Percentiles rank a stretch among this genome's conserved stretches.
Evolutionary conservation across 345 rosid species (phyloP).

Genomic region (Stellera chamaejasme): DNA sequence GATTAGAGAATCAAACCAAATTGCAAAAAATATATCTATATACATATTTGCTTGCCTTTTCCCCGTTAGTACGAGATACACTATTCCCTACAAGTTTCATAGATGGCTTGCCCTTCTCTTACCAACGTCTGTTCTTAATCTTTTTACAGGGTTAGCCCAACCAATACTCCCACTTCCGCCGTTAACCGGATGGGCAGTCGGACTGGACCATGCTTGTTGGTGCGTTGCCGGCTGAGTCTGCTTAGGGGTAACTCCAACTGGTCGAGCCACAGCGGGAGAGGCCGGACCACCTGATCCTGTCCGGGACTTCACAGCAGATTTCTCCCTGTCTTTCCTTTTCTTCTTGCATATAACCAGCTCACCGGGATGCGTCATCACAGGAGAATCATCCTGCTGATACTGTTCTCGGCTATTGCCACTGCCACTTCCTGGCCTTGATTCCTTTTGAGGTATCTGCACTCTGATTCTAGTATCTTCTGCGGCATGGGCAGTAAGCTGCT

Average conservation of each 20-base stretch:
- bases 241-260: constrained; percentile 40
- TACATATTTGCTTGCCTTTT: constrained; percentile 5
- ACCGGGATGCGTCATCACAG: constrained; percentile 71
- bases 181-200: constrained; percentile 44
- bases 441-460: constrained; percentile 62
- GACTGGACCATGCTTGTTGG: constrained; percentile 74
- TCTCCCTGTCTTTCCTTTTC: constrained; percentile 97
- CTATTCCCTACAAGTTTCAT: constrained; percentile 26
- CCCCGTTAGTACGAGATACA: constrained; percentile 8
- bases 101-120: constrained; percentile 87
- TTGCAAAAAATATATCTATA: constrained; percentile 11
- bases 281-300: constrained; percentile 64
- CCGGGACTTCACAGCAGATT: constrained; percentile 49
- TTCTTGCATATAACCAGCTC: constrained; percentile 96
- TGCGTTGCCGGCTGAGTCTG: constrained; percentile 32
- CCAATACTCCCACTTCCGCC: constrained; percentile 62
- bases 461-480: constrained; percentile 67
- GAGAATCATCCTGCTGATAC: constrained; percentile 56
- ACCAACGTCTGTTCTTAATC: constrained; percentile 88
- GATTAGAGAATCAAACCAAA: constrained; percentile 11
- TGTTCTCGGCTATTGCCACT: constrained; percentile 41
- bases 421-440: constrained; percentile 51
- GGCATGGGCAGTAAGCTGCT: constrained; percentile 35
- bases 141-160: constrained; percentile 99
- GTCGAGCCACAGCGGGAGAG: constrained; percentile 76